Evolutionary conservation across 2,329 filamentous ascomycete genomes (phyloP), one percentile per base, ranked within the genome.

Genomic region (Ophiostoma sp.): DNA sequence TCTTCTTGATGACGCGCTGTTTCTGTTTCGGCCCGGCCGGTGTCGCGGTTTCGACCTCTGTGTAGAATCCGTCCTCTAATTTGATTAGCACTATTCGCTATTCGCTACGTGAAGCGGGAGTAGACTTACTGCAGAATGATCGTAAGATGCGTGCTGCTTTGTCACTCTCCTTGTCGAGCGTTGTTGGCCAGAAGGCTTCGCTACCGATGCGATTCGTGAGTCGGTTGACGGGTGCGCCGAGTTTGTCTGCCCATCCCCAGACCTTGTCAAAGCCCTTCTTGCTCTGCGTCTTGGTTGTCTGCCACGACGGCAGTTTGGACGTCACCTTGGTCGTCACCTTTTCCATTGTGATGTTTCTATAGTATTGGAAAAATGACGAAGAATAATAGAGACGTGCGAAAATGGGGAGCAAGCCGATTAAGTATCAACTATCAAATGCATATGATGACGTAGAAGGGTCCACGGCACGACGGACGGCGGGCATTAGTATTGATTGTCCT

Each of bases 111-210:
- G 5, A 9, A 14, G 52, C 3, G 36, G 12, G 6, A 58, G n/a
- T 6, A 1, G 9, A 68, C 76, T 65, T 70, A 80, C 78, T 89
- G 79, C 89, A 91, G 76, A 92, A 92, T 72, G 87, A 89, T 73
- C 88, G 83, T 69, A 92, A 78, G 65, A 92, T 92, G 41, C 89
- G 83, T 36, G 90, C 89, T 2, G 89, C 89, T 78, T 92, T 92
- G 79, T 89, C 88, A 74, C 87, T 87, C 78, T 92, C 90, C 75
- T 88, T 88, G 74, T 91, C 89, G 73, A 92, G 79, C 4, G 85
- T 86, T 41, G 87, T 89, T 3, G 90, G 89, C 89, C 89, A 92
- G 75, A 91, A 92, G 12, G 89, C 88, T 75, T 92, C 89, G 40
- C 87, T 85, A 70, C 89, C 89, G 58, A 92, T 71, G 8, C 68